Percentiles rank a stretch among this genome's conserved stretches.
Conservation (phyloP, 495 filamentous ascomycete genomes). For the Neurospora sp. region DNA sequence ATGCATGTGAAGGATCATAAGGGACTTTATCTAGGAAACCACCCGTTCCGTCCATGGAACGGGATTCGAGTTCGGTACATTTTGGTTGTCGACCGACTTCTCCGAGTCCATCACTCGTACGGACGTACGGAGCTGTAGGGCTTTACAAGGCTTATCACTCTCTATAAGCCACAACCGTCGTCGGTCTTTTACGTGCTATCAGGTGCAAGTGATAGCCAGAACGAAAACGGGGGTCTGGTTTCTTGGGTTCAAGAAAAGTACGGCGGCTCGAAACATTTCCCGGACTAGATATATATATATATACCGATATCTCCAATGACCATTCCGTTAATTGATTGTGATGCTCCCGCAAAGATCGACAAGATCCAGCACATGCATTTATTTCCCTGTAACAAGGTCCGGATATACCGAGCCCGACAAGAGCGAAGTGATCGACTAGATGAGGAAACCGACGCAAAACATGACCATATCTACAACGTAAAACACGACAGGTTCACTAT, state of each 20-base stretch:
- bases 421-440: not conserved
- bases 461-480: not conserved
- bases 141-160: not conserved
- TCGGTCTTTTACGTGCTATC: not conserved
- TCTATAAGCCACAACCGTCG: too few relatives aligned
- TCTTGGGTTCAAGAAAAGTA: not conserved
- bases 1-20: not conserved
- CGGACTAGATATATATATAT: not conserved
- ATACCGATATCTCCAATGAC: too few relatives aligned
- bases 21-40: not conserved
- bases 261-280: not conserved
- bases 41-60: not conserved
- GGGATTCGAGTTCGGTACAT: not conserved
- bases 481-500: too few relatives aligned
- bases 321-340: too few relatives aligned
- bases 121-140: not conserved
- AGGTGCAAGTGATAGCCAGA: not conserved
- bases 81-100: not conserved
- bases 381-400: not conserved
- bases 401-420: not conserved
- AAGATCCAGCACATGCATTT: not conserved
- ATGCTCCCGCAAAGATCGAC: not conserved
- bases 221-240: not conserved
- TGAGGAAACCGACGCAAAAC: not conserved
- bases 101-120: not conserved